Base-by-base conservation (phyloP, 129 eudicot genomes). In the Deinandra increscens region DNA sequence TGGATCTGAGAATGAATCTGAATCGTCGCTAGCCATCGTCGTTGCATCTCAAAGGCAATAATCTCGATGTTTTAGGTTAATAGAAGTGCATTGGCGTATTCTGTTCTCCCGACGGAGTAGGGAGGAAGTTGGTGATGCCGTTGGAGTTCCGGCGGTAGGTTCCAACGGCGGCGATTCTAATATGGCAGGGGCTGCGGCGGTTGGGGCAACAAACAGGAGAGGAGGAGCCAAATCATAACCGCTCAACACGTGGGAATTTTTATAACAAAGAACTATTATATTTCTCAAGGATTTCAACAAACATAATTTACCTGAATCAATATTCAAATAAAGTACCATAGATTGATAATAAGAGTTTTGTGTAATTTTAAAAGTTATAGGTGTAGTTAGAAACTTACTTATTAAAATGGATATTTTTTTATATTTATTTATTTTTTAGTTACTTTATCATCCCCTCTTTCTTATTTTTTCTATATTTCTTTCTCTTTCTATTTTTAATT, bases 91-190 rank as follows among this genome's bases (percentile, higher is more conserved):
- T 41, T 41, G 45, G 45, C 45, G n/a, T n/a, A 13, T 37, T 62
- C n/a, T n/a, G n/a, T 49, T 48, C 18, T 43, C 18, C 8, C 3
- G 45, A 10, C 14, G 45, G 44, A 39, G 44, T 41, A 9, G 45
- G 12, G 1, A 9, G 9, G 3, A 41, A 41, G 45, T 10, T 58
- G 12, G 3, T 12, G 80, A 29, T 46, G 80, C 46, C 64, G 75
- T 38, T 49, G 71, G 75, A 76, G 45, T 38, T 76, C 80, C 75
- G 70, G 64, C 75, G 65, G 70, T 76, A 53, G 66, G 1, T 60
- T 48, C 70, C 75, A 69, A 49, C 75, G 80, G 75, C 80, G 80
- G 31, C 31, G 31, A 26, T 26, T 26, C 31, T 26, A 26, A 26
- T 26, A 26, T 26, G 31, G 31, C 31, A 26, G 3, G 75, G 75